Base-by-base conservation (phyloP, 2,329 filamentous ascomycete species). In the Ceratocystiopsis brevicomis region DNA sequence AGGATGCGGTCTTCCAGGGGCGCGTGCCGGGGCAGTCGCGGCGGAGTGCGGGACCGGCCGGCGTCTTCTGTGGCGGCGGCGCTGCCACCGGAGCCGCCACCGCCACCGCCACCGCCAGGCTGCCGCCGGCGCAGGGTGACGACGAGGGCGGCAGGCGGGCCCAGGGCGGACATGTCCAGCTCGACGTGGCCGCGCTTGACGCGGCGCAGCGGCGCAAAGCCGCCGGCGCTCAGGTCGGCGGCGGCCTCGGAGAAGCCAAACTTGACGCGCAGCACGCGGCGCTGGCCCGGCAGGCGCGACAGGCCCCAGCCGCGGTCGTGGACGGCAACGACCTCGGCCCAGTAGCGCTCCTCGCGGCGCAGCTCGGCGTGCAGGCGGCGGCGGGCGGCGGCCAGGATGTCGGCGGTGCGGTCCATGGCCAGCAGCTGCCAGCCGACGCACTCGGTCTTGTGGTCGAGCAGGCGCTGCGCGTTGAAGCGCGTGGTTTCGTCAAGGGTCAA, bases 291-390 rank as follows among this genome's bases (percentile, higher is more conserved):
- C 37, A 90, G 64, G 40, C 81, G 73, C 51, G 80, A 88, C 16
- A 96, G 65, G 17, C 81, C 78, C 88, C 90, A 98, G 5, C 87
- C 86, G 44, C 77, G 78, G 50, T 85, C 74, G 50, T 80, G 85
- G 38, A 96, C 76, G 11, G 76, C 73, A 39, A 93, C 64, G 3
- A 96, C 72, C 52, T 93, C 80, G 44, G 81, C 72, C 90, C 90
- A 98, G 59, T 93, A 98, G 52, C 71, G 78, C 2, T 78, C 78
- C 62, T 98, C 90, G 30, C 76, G 73, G 11, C 73, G 69, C 33
- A 92, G 80, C 57, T 94, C 87, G 12, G 71, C 72, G 52, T 84
- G 73, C 13, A 98, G 62, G 37, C 83, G 71, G 21, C 70, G 67
- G 0, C 82, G 80, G 5, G 86, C 79, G 11, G 75, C 69, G 14